These are phyloP conservation scores for Ophiocordyceps sinensis DNA, from an alignment of 2,329 filamentous ascomycete species.

Conservation along the genomic window DNA sequence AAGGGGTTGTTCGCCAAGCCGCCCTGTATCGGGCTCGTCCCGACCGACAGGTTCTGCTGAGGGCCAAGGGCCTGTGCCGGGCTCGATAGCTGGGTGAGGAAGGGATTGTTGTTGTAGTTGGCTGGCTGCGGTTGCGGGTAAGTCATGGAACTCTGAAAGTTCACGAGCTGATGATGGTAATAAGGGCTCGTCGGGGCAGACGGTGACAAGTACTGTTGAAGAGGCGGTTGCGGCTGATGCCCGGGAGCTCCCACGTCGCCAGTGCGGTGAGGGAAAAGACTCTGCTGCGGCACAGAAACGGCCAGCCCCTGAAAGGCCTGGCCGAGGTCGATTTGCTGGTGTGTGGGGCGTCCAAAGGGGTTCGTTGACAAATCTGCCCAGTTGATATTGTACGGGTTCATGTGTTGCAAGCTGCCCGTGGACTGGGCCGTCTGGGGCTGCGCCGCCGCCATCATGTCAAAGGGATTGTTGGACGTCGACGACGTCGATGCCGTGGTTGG, in stretches of 20 bases:
- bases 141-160: constrained; percentile 27
- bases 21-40: constrained; percentile 20
- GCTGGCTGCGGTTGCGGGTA: constrained; percentile 25
- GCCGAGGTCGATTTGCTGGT: constrained; percentile 31
- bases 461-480: constrained; percentile 53
- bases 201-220: constrained; percentile 29
- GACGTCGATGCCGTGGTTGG: constrained; percentile 26
- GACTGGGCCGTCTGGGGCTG: constrained; percentile 51
- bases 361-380: constrained; percentile 35
- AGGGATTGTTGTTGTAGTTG: constrained; percentile 33
- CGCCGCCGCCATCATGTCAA: constrained; percentile 42
- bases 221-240: constrained; percentile 22
- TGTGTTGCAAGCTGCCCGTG: constrained; percentile 44
- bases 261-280: constrained; percentile 63
- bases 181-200: constrained; percentile 26
- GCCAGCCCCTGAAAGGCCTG: constrained; percentile 66
- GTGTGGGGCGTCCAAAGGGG: constrained; percentile 45
- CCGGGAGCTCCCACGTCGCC: constrained; percentile 37
- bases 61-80: constrained; percentile 15
- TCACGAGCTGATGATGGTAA: constrained; percentile 21
- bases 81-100: constrained; percentile 25
- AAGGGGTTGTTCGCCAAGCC: constrained; percentile 31
- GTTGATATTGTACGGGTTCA: constrained; percentile 37
- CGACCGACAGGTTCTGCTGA: constrained; percentile 25
- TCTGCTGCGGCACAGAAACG: constrained; percentile 38